Percentiles rank a stretch among this genome's conserved stretches.
phyloP scores from a whole-genome alignment of 805 yeast species.

The Ogataea paradorogensis region DNA sequence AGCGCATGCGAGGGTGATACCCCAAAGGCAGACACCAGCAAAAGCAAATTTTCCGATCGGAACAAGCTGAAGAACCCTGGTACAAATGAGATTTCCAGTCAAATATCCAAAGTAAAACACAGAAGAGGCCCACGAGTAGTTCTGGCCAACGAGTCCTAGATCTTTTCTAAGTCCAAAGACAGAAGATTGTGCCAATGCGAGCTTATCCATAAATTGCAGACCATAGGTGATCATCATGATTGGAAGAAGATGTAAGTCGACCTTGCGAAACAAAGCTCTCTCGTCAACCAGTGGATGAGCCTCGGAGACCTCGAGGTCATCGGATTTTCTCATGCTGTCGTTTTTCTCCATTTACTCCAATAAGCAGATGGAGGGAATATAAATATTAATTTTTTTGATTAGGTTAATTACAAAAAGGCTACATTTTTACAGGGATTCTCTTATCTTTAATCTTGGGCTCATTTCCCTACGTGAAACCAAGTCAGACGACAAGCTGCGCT shows the following conservation, averaged over 20 bases:
- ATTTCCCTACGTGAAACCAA: background rate
- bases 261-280: constrained; percentile 35
- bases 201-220: constrained; percentile 53
- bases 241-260: constrained; percentile 48
- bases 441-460: background rate
- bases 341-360: background rate
- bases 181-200: constrained; percentile 49
- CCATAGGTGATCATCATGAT: constrained; percentile 49
- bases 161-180: constrained; percentile 54
- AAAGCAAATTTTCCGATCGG: constrained; percentile 55
- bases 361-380: background rate
- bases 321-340: constrained; percentile 7
- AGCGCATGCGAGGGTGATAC: constrained; percentile 55
- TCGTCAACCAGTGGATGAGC: constrained; percentile 16
- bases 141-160: constrained; percentile 44
- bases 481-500: background rate
- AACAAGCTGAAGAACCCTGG: constrained; percentile 47
- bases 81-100: constrained; percentile 50
- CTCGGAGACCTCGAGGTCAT: constrained; percentile 15
- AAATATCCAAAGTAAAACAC: constrained; percentile 56
- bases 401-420: background rate
- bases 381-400: background rate
- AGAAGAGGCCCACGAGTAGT: constrained; percentile 35
- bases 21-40: constrained; percentile 58
- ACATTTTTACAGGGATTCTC: background rate